Evolutionary conservation across 306 rosid species (phyloP).

Genomic region (Herpetospermum pedunculosum): DNA sequence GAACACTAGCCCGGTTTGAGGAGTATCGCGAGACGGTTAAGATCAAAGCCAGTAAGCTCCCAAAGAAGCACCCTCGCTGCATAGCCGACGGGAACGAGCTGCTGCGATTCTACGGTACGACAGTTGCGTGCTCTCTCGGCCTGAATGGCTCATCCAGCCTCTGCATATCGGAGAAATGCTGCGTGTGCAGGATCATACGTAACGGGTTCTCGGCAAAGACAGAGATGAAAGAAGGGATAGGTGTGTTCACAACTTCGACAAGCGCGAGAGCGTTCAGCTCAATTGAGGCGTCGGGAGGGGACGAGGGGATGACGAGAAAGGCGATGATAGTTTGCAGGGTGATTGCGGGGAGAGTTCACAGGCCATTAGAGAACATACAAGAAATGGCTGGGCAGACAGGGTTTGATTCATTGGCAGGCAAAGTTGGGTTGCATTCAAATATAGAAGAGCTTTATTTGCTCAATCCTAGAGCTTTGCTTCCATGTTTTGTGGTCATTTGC

Average conservation of each 20-base stretch:
- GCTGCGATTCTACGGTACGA: constrained; percentile 77
- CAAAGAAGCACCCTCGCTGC: constrained; percentile 87
- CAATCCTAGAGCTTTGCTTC: constrained; percentile 79
- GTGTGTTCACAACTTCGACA: constrained; percentile 88
- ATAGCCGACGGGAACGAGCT: constrained; percentile 95
- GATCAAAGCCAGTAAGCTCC: constrained; percentile 76
- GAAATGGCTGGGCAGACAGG: constrained; percentile 75
- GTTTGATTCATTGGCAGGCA: constrained; percentile 85
- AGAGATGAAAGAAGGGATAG: constrained; percentile 70
- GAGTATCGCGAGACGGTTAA: constrained; percentile 82
- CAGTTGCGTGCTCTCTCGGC: constrained; percentile 62
- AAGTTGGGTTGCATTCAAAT: constrained; percentile 74
- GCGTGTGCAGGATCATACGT: constrained; percentile 78
- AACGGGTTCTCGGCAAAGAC: constrained; percentile 71
- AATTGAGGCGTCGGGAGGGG: constrained; percentile 34
- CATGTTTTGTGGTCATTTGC: constrained; percentile 89
- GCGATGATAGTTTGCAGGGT: constrained; percentile 72
- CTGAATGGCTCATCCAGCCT: constrained; percentile 66
- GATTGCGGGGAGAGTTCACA: constrained; percentile 82
- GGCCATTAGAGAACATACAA: constrained; percentile 69
- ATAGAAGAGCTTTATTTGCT: constrained; percentile 87
- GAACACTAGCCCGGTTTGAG: constrained; percentile 72
- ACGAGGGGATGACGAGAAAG: constrained; percentile 28
- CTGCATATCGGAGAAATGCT: constrained; percentile 58
- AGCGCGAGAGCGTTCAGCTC: constrained; percentile 81